phyloP scores from a whole-genome alignment of 768 basidiomycete genomes.

The Tricholoma sp. region DNA sequence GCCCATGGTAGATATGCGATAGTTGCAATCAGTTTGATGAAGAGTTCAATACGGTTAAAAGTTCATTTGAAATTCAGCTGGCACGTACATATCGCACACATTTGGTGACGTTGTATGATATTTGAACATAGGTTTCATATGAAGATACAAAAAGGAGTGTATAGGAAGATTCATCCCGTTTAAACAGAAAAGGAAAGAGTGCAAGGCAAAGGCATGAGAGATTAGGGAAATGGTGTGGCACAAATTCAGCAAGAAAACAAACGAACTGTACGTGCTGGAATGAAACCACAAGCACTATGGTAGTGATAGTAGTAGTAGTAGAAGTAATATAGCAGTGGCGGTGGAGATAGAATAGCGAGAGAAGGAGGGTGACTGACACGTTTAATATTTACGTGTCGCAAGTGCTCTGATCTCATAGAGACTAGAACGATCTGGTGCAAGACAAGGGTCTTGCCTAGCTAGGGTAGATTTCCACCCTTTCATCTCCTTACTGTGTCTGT shows the following conservation, averaged over 20 bases:
- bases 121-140: constrained; percentile 17
- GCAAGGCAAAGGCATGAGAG: constrained; percentile 14
- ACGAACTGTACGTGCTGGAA: constrained; percentile 16
- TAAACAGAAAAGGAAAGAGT: constrained; percentile 14
- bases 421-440: constrained; percentile 54
- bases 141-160: constrained; percentile 10
- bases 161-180: constrained; percentile 3
- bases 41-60: constrained; percentile 1
- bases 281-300: constrained; percentile 7
- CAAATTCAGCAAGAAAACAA: constrained; percentile 17
- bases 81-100: neutral
- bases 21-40: neutral
- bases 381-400: constrained; percentile 78
- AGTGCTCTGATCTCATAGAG: constrained; percentile 82
- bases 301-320: constrained; percentile 8
- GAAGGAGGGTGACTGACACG: constrained; percentile 5
- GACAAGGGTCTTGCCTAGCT: constrained; percentile 30
- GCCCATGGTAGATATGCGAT: constrained; percentile 9
- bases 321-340: constrained; percentile 5
- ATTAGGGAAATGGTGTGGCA: constrained; percentile 24
- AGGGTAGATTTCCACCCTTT: constrained; percentile 64
- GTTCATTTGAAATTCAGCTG: neutral
- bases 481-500: constrained; percentile 79
- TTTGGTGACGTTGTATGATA: neutral
- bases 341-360: constrained; percentile 7